Evolutionary conservation across 805 yeast genomes (phyloP), one percentile per base, ranked within the genome.

Genomic region (Pichia nakasei): DNA sequence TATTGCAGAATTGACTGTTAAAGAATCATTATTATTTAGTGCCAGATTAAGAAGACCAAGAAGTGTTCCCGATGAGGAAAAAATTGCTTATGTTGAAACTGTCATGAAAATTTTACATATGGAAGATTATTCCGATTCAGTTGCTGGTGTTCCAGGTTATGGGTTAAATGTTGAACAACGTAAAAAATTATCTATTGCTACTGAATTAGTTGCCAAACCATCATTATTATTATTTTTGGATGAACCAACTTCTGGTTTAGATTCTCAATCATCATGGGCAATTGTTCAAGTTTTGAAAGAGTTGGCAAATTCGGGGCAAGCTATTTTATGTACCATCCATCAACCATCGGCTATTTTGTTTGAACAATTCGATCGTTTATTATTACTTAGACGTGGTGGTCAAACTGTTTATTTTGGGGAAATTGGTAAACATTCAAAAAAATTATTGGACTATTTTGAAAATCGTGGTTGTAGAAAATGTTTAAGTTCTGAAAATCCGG

Each of bases 391-490:
- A 55, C 69, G 61, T 49, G 79, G 79, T 52, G 79, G 79, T 45
- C 60, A 63, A 54, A 73, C 78, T 24, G 78, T 69, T 39, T 74
- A 73, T 53, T 73, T 73, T 50, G 79, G 79, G 48, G 76, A 73
- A 43, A 65, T 74, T 53, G 79, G 79, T 38, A 56, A 64, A 26
- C 62, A 68, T 52, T 73, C 73, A 39, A 46, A 48, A 21, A 61
- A 64, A 4, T 52, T 74, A 57, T 61, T 73, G 29, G 55, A 68
- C 39, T 73, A 74, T 55, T 73, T 74, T 50, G 77, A 72, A 54
- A 56, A 53, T 17, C 54, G 69, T 49, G 78, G 95, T 31, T 87
- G 89, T 35, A 74, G 80, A 47, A 69, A 72, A 42, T 84, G 93
- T 67, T 69, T 66, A 29, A 60, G 60, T 12, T 62, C 66, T 32